Percentiles rank a stretch among this genome's conserved stretches.
Conservation (phyloP, 345 rosid species). For the Hibiscus mutabilis region DNA sequence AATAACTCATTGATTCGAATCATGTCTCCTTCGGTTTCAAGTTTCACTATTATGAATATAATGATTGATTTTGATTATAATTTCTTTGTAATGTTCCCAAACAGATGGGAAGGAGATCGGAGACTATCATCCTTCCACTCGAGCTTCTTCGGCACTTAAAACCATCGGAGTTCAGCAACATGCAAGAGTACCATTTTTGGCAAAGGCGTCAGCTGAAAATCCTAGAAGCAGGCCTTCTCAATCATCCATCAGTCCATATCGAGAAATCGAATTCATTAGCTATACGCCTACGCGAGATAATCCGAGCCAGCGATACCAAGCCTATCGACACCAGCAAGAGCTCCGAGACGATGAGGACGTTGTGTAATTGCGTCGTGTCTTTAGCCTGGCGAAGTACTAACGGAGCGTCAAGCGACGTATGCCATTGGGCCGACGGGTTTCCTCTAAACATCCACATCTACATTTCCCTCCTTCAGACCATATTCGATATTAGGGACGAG, state of each 20-base stretch:
- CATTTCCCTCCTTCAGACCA: conserved; percentile 47
- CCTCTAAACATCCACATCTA: conserved; percentile 79
- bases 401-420: conserved; percentile 54
- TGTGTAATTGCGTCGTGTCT: conserved; percentile 62
- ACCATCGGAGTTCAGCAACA: conserved; percentile 66
- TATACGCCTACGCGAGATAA: conserved; percentile 50
- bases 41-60: too few species aligned
- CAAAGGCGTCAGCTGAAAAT: conserved; percentile 76
- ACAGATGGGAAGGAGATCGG: conserved; percentile 74
- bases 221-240: conserved; percentile 69
- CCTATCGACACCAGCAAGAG: conserved; percentile 56
- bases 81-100: too few species aligned
- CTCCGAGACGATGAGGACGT: conserved; percentile 64
- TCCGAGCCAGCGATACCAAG: conserved; percentile 41
- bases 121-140: conserved; percentile 87
- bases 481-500: conserved; percentile 73
- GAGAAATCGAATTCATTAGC: conserved; percentile 59
- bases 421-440: conserved; percentile 94
- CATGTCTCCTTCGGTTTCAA: too few species aligned
- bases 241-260: conserved; percentile 54
- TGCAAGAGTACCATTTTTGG: conserved; percentile 70
- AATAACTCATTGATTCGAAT: too few species aligned
- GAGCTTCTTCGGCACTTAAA: too few species aligned
- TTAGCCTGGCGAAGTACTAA: conserved; percentile 62
- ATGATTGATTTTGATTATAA: too few species aligned